Evolutionary conservation across 2,329 filamentous ascomycete genomes (phyloP).

Genomic region (Colletotrichum sojae): DNA sequence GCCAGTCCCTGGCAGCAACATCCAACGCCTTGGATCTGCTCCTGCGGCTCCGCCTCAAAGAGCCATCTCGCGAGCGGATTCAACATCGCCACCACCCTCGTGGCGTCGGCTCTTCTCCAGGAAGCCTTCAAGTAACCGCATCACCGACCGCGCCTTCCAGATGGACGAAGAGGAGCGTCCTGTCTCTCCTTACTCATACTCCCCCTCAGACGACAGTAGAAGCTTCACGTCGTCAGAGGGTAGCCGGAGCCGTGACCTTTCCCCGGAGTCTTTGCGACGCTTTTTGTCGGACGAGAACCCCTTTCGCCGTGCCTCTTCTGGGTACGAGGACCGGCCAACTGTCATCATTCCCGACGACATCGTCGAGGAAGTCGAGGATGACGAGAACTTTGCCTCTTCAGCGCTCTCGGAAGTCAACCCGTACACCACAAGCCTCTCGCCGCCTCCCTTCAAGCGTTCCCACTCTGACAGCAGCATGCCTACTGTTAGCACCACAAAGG

Average conservation of each 20-base stretch:
- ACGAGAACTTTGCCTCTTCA: slow-evolving; percentile 74
- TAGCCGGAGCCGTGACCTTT: slow-evolving; percentile 65
- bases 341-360: slow-evolving; percentile 55
- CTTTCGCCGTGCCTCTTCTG: slow-evolving; percentile 30
- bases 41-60: slow-evolving; percentile 47
- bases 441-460: slow-evolving; percentile 64
- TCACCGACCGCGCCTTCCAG: slow-evolving; percentile 52
- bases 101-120: slow-evolving; percentile 68
- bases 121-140: slow-evolving; percentile 51
- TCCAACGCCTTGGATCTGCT: slow-evolving; percentile 51
- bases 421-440: slow-evolving; percentile 64
- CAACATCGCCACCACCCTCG: slow-evolving; percentile 63
- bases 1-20: slow-evolving; percentile 58
- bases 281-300: slow-evolving; percentile 65
- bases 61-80: slow-evolving; percentile 54
- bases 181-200: slow-evolving; percentile 42
- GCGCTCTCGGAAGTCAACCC: slow-evolving; percentile 60
- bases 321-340: slow-evolving; percentile 48
- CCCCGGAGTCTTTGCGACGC: slow-evolving; percentile 67
- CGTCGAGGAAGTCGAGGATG: slow-evolving; percentile 58
- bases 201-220: slow-evolving; percentile 49
- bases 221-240: slow-evolving; percentile 57
- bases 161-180: slow-evolving; percentile 47
- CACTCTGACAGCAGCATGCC: slow-evolving; percentile 49
- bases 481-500: slow-evolving; percentile 44